These are phyloP conservation scores for Clathrospora elynae DNA, from an alignment of 2,329 filamentous ascomycete species.

Conservation along the genomic window DNA sequence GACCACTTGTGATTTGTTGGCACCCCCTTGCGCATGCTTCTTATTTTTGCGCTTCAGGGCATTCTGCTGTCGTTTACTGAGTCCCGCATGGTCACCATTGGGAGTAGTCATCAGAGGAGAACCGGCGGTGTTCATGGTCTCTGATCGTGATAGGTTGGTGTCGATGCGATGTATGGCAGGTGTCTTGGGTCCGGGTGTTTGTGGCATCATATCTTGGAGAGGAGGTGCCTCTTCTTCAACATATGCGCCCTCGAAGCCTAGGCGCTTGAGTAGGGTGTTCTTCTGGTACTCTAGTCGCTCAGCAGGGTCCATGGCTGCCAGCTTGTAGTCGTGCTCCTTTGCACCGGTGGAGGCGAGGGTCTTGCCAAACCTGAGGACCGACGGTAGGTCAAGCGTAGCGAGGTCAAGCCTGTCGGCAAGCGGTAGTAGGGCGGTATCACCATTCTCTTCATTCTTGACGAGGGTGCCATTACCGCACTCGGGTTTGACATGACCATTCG, in stretches of 20 bases:
- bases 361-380: constrained; percentile 82
- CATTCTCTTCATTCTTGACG: constrained; percentile 58
- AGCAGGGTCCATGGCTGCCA: constrained; percentile 80
- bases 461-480: constrained; percentile 54
- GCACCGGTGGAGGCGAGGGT: constrained; percentile 81
- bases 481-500: constrained; percentile 60
- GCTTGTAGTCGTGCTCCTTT: constrained; percentile 79
- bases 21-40: constrained; percentile 83
- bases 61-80: constrained; percentile 94
- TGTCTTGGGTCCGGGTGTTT: constrained; percentile 46
- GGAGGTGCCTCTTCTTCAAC: constrained; percentile 81
- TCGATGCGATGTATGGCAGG: constrained; percentile 56
- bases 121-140: constrained; percentile 52
- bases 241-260: constrained; percentile 83
- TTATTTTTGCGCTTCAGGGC: constrained; percentile 94
- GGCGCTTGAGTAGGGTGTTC: constrained; percentile 78
- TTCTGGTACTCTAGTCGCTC: constrained; percentile 85
- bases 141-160: constrained; percentile 53
- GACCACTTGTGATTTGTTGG: constrained; percentile 86
- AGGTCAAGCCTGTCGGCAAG: constrained; percentile 71
- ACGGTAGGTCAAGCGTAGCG: constrained; percentile 74
- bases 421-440: constrained; percentile 47
- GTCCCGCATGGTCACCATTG: constrained; percentile 49
- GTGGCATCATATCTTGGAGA: constrained; percentile 62
- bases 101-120: constrained; percentile 56